Conservation (phyloP, 108 stramenopile genomes). For the Cylindrotheca fusiformis region DNA sequence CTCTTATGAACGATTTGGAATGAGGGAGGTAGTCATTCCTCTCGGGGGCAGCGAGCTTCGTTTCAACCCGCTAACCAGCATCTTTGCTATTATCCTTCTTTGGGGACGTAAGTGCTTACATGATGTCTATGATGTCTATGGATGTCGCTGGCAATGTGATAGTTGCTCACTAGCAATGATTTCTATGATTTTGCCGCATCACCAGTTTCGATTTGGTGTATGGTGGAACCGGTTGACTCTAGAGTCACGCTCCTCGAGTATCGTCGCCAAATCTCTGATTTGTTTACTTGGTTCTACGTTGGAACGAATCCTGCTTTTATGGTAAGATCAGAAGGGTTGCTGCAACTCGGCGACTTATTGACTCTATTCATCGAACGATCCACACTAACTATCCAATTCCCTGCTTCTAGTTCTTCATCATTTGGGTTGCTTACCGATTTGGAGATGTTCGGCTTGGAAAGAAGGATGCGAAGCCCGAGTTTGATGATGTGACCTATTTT, state of each 20-base stretch:
- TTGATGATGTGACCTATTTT: conserved; percentile 49
- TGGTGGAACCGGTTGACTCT: conserved; percentile 27
- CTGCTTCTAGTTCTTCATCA: conserved; percentile 35
- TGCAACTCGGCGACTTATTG: too few relatives aligned
- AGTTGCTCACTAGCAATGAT: too few relatives aligned
- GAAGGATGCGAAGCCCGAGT: conserved; percentile 43
- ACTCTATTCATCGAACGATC: too few relatives aligned
- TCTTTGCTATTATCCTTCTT: conserved; percentile 31
- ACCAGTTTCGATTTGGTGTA: conserved; percentile 28
- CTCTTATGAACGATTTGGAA: conserved; percentile 12
- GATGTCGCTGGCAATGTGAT: too few relatives aligned
- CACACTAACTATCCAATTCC: too few relatives aligned
- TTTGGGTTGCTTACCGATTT: conserved; percentile 42
- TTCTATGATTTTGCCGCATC: too few relatives aligned
- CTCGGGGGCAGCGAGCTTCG: conserved; percentile 9
- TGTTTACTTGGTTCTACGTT: conserved; percentile 53
- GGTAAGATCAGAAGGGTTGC: too few relatives aligned
- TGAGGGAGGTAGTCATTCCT: conserved; percentile 11
- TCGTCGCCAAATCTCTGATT: conserved; percentile 8
- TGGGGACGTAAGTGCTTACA: conserved; percentile 46
- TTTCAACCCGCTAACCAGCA: conserved; percentile 37
- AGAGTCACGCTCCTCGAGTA: conserved; percentile 16
- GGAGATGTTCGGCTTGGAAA: conserved; percentile 55
- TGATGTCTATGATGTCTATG: too few relatives aligned
- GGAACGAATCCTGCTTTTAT: conserved; percentile 31